Evolutionary conservation across 2,329 filamentous ascomycete species (phyloP), one percentile per base, ranked within the genome.

Genomic region (Microcyclosporella mali): DNA sequence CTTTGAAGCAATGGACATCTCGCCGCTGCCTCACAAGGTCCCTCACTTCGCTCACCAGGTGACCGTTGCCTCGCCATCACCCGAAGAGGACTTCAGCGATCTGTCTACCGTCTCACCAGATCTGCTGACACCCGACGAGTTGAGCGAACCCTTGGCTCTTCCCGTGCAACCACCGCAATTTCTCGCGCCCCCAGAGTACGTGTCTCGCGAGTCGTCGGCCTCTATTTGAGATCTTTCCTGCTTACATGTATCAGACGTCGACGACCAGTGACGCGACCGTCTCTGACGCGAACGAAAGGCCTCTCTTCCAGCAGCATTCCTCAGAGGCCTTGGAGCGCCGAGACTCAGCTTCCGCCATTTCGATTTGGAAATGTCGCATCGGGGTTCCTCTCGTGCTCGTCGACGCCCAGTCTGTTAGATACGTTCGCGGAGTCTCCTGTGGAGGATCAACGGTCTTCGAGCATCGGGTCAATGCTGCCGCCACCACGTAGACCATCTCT

Each of bases 1-100:
- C 42, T 76, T 77, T 28, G 88, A 95, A 64, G 74, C 80, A 43
- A 95, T 97, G 88, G 89, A 97, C 60, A 82, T 95, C 65, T 95
- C 90, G 33, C 90, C 92, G 30, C 70, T 97, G 31, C 89, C 88
- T 47, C 88, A 95, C 71, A 95, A 95, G 71, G 72, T 77, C 21
- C 76, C 84, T 10, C 74, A 67, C 65, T 70, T 74, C 50, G 61
- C 70, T 35, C 65, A 73, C 21, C 75, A 84, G 53, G 72, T 85
- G 50, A 81, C 84, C 52, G 66, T 87, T 41, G 76, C 79, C 21
- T 89, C 86, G 21, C 86, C 88, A 1, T 84, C 83, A 1, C 84
- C 84, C 7, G 74, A 77, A 33, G 57, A 63, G 21, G 74, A 70
- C 3, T 63, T 68, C 6, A 64, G 66, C 42, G 73, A 73, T 37